These are phyloP conservation scores for Lentithecium fluviatile DNA, from an alignment of 495 filamentous ascomycete species.

Conservation along the genomic window DNA sequence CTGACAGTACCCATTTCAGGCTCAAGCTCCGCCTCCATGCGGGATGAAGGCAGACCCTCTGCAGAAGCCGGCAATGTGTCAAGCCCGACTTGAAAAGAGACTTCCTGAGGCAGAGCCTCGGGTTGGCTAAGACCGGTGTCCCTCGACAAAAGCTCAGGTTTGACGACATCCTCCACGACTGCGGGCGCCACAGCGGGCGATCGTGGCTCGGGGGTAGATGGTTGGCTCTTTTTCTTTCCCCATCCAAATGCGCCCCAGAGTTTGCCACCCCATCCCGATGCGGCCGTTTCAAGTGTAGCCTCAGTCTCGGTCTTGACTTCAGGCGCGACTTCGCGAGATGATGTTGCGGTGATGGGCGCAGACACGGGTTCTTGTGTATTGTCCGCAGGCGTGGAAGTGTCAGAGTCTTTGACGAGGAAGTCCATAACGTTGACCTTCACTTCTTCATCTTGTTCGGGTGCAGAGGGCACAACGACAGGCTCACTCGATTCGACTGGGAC, in stretches of 20 bases:
- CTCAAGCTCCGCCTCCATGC: background rate
- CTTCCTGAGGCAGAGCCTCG: no score
- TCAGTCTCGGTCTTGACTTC: background rate
- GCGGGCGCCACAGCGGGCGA: conserved; percentile 1
- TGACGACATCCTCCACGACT: background rate
- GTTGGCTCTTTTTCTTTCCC: conserved; percentile 22
- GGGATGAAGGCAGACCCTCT: background rate
- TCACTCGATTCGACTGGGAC: background rate
- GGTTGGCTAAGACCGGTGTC: no score
- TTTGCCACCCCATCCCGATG: background rate
- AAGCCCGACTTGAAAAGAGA: no score
- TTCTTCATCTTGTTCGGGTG: background rate
- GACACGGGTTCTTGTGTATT: background rate
- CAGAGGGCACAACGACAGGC: background rate
- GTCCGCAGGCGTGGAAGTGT: background rate
- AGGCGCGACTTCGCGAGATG: background rate
- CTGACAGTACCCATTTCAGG: no score
- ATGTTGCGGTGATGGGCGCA: background rate
- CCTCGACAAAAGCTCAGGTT: no score
- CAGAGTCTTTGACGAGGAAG: background rate
- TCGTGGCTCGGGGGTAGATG: conserved; percentile 8
- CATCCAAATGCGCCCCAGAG: conserved; percentile 28
- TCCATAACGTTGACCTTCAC: background rate
- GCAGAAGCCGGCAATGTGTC: no score
- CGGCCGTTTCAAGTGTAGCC: background rate